These are phyloP conservation scores for Dactylellina sp. DNA, from an alignment of 2,329 filamentous ascomycete species.

Conservation along the genomic window DNA sequence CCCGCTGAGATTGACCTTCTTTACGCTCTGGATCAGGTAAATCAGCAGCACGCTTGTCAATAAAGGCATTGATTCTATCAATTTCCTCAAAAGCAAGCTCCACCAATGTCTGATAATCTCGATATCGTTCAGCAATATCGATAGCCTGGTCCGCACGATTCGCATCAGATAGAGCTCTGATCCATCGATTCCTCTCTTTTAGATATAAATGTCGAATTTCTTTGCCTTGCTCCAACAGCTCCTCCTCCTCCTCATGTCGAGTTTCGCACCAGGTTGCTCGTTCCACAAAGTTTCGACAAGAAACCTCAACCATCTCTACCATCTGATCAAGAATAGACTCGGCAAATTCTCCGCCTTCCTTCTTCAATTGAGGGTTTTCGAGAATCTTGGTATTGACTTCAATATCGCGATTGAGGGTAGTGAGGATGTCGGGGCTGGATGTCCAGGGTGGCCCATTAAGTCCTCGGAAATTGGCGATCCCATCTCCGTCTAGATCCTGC, in stretches of 20 bases:
- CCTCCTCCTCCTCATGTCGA: constrained; percentile 66
- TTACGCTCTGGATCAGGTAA: constrained; percentile 57
- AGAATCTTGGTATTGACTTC: constrained; percentile 60
- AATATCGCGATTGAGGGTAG: constrained; percentile 59
- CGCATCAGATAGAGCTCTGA: constrained; percentile 68
- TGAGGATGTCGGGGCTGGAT: constrained; percentile 67
- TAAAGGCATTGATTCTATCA: constrained; percentile 61
- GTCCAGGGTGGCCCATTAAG: constrained; percentile 87
- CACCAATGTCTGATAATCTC: constrained; percentile 70
- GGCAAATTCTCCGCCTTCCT: constrained; percentile 58
- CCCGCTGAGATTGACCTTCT: constrained; percentile 33
- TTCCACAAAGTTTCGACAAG: constrained; percentile 72
- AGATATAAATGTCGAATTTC: constrained; percentile 65
- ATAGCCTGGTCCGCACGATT: constrained; percentile 72
- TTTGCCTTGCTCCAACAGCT: constrained; percentile 64
- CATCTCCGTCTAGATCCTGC: constrained; percentile 74
- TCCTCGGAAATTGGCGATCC: constrained; percentile 74
- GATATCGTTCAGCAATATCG: constrained; percentile 71
- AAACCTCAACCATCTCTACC: constrained; percentile 69
- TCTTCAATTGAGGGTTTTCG: constrained; percentile 61
- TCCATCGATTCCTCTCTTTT: constrained; percentile 65
- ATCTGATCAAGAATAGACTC: constrained; percentile 68
- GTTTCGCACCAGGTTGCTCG: constrained; percentile 71
- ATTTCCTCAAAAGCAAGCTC: constrained; percentile 62
- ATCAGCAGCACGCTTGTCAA: constrained; percentile 62